Evolutionary conservation across 23 red algal species (phyloP).

Genomic region (Gracilaria gracilis): DNA sequence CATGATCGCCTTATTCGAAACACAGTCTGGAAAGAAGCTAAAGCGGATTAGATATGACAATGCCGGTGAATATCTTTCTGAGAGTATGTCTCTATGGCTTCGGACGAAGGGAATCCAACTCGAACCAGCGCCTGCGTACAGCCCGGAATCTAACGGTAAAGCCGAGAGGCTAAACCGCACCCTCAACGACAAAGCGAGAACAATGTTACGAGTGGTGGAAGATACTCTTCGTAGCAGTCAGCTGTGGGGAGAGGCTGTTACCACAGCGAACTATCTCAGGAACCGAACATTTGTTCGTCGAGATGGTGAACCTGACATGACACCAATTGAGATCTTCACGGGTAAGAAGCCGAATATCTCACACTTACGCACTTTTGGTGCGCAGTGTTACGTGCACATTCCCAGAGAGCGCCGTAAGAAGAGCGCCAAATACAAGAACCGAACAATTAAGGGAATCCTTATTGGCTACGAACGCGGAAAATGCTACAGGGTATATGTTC

Average conservation of each 20-base stretch:
- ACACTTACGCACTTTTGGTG: neutral
- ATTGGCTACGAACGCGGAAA: neutral
- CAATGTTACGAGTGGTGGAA: too few species aligned
- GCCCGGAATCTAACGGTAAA: slow-evolving; percentile 4
- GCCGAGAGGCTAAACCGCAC: neutral
- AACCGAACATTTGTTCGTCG: neutral
- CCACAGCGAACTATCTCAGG: neutral
- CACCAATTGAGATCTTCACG: neutral
- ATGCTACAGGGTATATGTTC: slow-evolving; percentile 26
- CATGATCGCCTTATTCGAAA: neutral
- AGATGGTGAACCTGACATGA: neutral
- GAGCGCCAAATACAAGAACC: neutral
- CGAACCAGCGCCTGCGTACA: neutral
- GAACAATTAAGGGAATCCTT: neutral
- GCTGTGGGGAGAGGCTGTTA: too few species aligned
- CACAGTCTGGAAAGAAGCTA: neutral
- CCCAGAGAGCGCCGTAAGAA: neutral
- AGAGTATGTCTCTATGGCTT: neutral
- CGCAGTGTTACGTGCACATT: neutral
- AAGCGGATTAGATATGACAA: neutral
- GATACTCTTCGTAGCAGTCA: too few species aligned
- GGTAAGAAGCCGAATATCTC: neutral
- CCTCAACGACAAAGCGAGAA: neutral
- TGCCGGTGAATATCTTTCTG: neutral
- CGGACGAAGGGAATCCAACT: too few species aligned